These are phyloP conservation scores for Dothistroma pini DNA, from an alignment of 2,329 filamentous ascomycete genomes.

Conservation along the genomic window DNA sequence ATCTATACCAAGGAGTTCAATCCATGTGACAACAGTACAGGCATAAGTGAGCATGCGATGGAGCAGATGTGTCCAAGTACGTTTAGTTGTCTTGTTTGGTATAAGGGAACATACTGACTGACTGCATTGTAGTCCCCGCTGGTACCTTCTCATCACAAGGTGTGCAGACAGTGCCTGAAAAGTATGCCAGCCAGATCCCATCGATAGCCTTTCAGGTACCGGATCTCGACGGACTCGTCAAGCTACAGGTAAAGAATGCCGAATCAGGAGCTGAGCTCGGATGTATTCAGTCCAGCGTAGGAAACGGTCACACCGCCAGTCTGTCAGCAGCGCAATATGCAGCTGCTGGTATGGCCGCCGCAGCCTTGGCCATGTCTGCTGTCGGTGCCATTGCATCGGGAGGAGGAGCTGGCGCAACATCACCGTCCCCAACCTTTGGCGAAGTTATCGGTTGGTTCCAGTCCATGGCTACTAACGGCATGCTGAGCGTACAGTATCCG, in stretches of 20 bases:
- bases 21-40: constrained; percentile 60
- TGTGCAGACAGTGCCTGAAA: constrained; percentile 64
- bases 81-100: constrained; percentile 27
- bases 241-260: constrained; percentile 66
- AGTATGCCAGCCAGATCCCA: constrained; percentile 73
- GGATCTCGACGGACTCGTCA: constrained; percentile 83
- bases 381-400: constrained; percentile 62
- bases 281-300: constrained; percentile 76
- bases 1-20: constrained; percentile 80
- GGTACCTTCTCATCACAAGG: constrained; percentile 72
- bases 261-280: constrained; percentile 62
- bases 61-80: constrained; percentile 75
- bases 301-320: constrained; percentile 79
- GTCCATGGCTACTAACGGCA: constrained; percentile 89
- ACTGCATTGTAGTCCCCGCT: constrained; percentile 57
- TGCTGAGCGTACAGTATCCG: constrained; percentile 88
- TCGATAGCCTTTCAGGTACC: constrained; percentile 85
- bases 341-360: constrained; percentile 80
- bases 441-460: constrained; percentile 91
- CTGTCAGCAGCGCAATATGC: constrained; percentile 76
- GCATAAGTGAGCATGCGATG: constrained; percentile 45
- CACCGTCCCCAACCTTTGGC: constrained; percentile 76
- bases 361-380: constrained; percentile 70
- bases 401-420: constrained; percentile 55
- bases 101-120: constrained; percentile 12